Evolutionary conservation across 352 stramenopile genomes (phyloP), one percentile per base, ranked within the genome.

Genomic region (Globisporangium iwayamae): DNA sequence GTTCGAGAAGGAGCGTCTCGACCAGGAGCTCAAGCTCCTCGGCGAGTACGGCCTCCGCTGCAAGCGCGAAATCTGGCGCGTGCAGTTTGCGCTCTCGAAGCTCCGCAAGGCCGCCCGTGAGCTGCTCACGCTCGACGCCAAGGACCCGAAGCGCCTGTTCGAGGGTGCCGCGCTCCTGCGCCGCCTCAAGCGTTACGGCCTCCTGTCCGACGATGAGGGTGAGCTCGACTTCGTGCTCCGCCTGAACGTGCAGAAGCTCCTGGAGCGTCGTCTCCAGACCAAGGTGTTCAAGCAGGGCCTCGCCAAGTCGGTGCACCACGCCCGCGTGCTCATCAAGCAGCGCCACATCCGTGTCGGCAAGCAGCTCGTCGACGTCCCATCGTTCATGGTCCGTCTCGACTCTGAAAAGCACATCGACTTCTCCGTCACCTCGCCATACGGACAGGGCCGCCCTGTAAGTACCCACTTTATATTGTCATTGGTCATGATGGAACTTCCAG

Each of bases 331-430:
- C 52, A 99, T 99, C 88, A 96, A 97, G 72, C 97, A 99, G 83
- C 93, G 98, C 76, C 98, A 99, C 93, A 99, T 99, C 79, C 91
- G 96, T 67, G 98, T 99, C 63, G 97, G 97, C 81, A 98, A 98
- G 75, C 96, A 99, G 81, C 84, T 99, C 54, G 98, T 99, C 46
- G 98, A 99, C 81, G 94, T 99, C 28, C 96, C 98, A 22, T 98
- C 94, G 51, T 99, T 99, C 91, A 97, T 99, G 67, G 97, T 99
- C 28, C 93, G 97, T 68, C 96, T 98, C 65, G 92, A 99, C 83
- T 98, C 92, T 60, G 97, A 99, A 85, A 99, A 99, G 87, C 97
- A 99, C 94, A 99, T 99, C 90, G 97, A 99, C 86, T 99, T 99
- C 80, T 77, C 96, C 57, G 84, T 98, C 68, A 98, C 95, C 69